phyloP scores from a whole-genome alignment of 163 green algal genomes.

The Coccomyxa subellipsoidea region DNA sequence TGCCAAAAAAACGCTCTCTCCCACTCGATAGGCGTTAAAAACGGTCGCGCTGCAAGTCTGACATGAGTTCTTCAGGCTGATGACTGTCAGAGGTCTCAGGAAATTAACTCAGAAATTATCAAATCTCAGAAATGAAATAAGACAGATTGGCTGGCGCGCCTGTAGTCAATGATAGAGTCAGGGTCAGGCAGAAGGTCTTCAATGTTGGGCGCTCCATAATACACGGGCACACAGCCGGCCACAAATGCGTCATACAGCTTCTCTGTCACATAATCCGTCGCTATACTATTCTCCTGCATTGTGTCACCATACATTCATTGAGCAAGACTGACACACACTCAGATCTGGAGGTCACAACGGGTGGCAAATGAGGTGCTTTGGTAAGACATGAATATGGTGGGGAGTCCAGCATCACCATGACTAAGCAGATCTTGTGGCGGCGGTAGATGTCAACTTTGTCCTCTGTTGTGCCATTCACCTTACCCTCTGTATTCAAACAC shows the following conservation, averaged over 20 bases:
- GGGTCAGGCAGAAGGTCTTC: background rate
- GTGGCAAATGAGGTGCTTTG: no score
- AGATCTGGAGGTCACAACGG: no score
- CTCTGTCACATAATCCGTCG: background rate
- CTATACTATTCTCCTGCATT: background rate
- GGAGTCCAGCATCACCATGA: background rate
- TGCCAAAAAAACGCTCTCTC: no score
- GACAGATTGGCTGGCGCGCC: background rate
- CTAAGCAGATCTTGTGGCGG: background rate
- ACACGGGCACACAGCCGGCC: background rate
- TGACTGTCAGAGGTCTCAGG: no score
- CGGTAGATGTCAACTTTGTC: background rate
- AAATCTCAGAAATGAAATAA: no score
- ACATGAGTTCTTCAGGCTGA: no score
- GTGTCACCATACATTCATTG: no score
- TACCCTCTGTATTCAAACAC: background rate
- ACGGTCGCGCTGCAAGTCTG: no score
- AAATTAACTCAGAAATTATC: no score
- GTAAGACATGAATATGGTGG: no score
- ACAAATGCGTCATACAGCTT: background rate
- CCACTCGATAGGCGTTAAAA: no score
- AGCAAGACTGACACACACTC: no score
- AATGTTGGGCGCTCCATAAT: constrained; percentile 1
- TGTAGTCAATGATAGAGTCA: background rate
- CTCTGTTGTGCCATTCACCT: background rate